Conservation (phyloP, 2,329 filamentous ascomycete species). For the Botrytis squamosa region DNA sequence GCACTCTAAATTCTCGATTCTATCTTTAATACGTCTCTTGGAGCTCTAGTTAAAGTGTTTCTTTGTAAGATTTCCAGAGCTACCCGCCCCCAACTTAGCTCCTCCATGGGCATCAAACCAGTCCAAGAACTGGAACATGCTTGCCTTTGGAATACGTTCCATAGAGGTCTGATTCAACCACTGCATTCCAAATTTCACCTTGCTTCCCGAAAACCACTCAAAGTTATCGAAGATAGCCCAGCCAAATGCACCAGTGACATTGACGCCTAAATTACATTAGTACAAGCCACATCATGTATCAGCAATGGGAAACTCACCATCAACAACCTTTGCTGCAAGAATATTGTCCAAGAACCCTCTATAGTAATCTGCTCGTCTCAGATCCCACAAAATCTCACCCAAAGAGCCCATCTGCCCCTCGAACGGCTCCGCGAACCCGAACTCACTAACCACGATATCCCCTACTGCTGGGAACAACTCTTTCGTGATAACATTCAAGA, state of each 20-base stretch:
- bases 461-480: conserved; percentile 43
- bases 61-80: conserved; percentile 14
- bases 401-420: conserved; percentile 30
- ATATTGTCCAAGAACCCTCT: conserved; percentile 67
- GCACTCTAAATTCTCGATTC: background rate
- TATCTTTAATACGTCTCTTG: background rate
- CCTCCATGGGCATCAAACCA: conserved; percentile 34
- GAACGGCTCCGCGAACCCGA: conserved; percentile 37
- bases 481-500: conserved; percentile 45
- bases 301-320: conserved; percentile 31
- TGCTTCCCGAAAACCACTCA: conserved; percentile 44
- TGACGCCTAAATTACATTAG: conserved; percentile 49
- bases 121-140: conserved; percentile 36
- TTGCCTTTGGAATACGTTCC: conserved; percentile 36
- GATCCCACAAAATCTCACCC: conserved; percentile 64
- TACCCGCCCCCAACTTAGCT: conserved; percentile 7
- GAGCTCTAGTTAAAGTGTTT: background rate
- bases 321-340: conserved; percentile 70
- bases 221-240: conserved; percentile 74
- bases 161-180: conserved; percentile 41
- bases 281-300: background rate
- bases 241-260: conserved; percentile 79
- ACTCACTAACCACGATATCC: conserved; percentile 34
- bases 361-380: conserved; percentile 78
- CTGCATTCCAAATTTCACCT: conserved; percentile 34